Conservation (phyloP, 768 basidiomycete species). For the Sarcomyxa edulis region DNA sequence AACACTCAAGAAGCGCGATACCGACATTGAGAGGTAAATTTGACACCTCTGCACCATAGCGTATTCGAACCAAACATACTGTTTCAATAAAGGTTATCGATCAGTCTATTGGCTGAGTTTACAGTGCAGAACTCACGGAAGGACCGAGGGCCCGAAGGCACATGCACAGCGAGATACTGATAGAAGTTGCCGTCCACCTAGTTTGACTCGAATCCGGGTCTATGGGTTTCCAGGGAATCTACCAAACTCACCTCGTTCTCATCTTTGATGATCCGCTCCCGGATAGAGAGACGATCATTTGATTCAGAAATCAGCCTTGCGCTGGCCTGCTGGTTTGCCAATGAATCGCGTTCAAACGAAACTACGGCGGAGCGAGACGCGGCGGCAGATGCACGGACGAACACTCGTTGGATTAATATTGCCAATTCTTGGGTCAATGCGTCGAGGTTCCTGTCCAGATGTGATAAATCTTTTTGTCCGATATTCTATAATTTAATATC, state of each 20-base stretch:
- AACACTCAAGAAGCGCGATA: constrained; percentile 52
- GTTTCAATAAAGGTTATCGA: constrained; percentile 20
- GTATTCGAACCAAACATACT: constrained; percentile 57
- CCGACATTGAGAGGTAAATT: constrained; percentile 36
- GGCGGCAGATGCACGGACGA: constrained; percentile 57
- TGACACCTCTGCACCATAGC: constrained; percentile 36
- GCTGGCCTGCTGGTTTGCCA: constrained; percentile 22
- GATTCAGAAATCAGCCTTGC: constrained; percentile 24
- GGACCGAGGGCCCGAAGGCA: constrained; percentile 32
- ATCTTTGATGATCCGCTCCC: constrained; percentile 46
- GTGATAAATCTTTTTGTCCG: constrained; percentile 43
- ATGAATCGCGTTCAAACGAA: constrained; percentile 22
- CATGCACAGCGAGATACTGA: constrained; percentile 49
- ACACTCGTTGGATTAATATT: constrained; percentile 53
- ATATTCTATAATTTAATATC: constrained; percentile 43
- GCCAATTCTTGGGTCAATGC: constrained; percentile 60
- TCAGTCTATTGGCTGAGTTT: constrained; percentile 7
- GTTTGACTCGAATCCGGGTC: not conserved
- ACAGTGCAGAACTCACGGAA: constrained; percentile 36
- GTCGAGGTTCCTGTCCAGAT: constrained; percentile 66
- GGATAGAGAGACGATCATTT: constrained; percentile 30
- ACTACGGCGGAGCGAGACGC: constrained; percentile 55
- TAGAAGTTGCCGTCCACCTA: constrained; percentile 16
- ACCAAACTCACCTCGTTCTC: constrained; percentile 44
- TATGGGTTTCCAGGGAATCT: constrained; percentile 8